Percentiles rank a stretch among this genome's conserved stretches.
These are phyloP conservation scores for Actinomucor elegans DNA, from an alignment of 371 early-diverging fungal species.

Conservation along the genomic window DNA sequence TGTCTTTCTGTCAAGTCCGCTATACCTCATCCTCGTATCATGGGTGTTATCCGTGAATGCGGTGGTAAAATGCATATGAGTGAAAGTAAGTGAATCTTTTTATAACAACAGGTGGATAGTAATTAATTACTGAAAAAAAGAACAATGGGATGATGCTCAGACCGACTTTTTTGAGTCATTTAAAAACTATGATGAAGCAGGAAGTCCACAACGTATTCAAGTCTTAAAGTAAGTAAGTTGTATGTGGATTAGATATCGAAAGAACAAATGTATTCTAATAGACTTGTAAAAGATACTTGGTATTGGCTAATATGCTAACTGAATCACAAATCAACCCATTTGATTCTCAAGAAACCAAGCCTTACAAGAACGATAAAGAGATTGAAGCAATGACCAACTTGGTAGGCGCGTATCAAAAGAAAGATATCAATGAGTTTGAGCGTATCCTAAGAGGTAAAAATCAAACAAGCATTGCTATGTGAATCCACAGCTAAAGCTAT, in stretches of 20 bases:
- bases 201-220: conserved; percentile 87
- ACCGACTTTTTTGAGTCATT: conserved; percentile 96
- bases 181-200: conserved; percentile 97
- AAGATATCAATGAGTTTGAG: conserved; percentile 87
- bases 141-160: conserved; percentile 92
- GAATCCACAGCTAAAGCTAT: no score
- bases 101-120: no score
- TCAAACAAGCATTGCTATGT: background rate
- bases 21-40: conserved; percentile 93
- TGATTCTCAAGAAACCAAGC: conserved; percentile 95
- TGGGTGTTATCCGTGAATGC: conserved; percentile 96
- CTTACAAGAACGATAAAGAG: conserved; percentile 89
- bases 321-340: conserved; percentile 94
- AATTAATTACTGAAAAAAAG: conserved; percentile 24
- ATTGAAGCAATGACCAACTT: conserved; percentile 92
- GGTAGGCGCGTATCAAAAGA: conserved; percentile 87
- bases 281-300: conserved; percentile 64
- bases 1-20: conserved; percentile 88
- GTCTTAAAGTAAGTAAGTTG: conserved; percentile 74
- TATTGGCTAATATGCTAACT: conserved; percentile 93
- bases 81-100: conserved; percentile 57
- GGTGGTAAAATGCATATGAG: conserved; percentile 98
- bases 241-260: background rate
- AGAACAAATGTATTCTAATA: background rate
- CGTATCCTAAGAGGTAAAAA: conserved; percentile 64